Evolutionary conservation across 2,329 filamentous ascomycete genomes (phyloP).

Genomic region (Juglanconis juglandina): DNA sequence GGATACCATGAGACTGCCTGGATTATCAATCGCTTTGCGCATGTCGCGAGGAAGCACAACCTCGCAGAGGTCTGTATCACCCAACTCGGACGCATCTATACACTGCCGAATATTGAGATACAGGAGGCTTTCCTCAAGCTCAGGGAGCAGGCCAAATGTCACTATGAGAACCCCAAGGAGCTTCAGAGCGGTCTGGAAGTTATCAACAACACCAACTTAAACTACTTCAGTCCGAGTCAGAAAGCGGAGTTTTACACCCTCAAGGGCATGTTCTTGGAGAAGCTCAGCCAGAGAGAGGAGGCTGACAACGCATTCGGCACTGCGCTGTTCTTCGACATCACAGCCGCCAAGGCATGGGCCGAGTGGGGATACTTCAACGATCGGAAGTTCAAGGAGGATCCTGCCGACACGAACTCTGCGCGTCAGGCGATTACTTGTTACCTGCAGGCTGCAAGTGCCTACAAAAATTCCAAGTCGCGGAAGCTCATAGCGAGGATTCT

Average conservation of each 20-base stretch:
- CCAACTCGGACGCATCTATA: constrained; percentile 96
- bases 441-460: constrained; percentile 89
- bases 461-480: constrained; percentile 94
- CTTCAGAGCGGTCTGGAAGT: constrained; percentile 91
- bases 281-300: constrained; percentile 84
- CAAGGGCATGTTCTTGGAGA: constrained; percentile 98
- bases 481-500: constrained; percentile 91
- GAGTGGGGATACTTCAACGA: constrained; percentile 99
- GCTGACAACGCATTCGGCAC: constrained; percentile 93
- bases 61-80: constrained; percentile 96
- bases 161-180: constrained; percentile 93
- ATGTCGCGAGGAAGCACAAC: constrained; percentile 94
- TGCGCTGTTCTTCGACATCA: constrained; percentile 92
- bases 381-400: constrained; percentile 88
- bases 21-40: constrained; percentile 99
- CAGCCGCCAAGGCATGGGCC: constrained; percentile 94
- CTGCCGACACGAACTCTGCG: constrained; percentile 75
- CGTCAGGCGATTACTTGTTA: constrained; percentile 94
- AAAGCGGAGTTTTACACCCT: constrained; percentile 99
- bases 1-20: constrained; percentile 98
- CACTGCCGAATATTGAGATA: constrained; percentile 97
- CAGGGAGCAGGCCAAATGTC: constrained; percentile 96
- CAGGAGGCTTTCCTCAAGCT: constrained; percentile 98
- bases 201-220: constrained; percentile 99
- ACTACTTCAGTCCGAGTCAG: constrained; percentile 93